Evolutionary conservation across 257 asterid species (phyloP).

Genomic region (Paulownia fortunei): DNA sequence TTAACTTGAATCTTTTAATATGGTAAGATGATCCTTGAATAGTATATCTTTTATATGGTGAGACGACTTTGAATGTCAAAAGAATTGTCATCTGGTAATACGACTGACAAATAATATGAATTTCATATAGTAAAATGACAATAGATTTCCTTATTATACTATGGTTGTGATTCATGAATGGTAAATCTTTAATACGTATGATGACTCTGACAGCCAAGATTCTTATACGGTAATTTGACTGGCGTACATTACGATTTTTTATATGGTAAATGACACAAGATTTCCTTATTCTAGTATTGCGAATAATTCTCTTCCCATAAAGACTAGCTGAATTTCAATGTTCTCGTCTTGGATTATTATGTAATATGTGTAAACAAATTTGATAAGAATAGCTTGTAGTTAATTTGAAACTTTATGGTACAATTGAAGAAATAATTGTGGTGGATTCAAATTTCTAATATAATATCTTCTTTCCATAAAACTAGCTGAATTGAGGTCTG

Average conservation of each 20-base stretch:
- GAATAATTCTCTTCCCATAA: neutral
- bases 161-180: slow-evolving; percentile 24
- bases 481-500: neutral
- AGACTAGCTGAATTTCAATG: neutral
- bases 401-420: neutral
- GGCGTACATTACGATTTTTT: neutral
- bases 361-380: neutral
- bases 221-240: slow-evolving; percentile 2
- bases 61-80: slow-evolving; percentile 30
- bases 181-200: slow-evolving; percentile 18
- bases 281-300: neutral
- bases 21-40: slow-evolving; percentile 23
- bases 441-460: neutral
- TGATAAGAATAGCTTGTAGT: neutral
- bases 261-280: neutral
- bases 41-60: slow-evolving; percentile 21
- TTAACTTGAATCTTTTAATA: neutral
- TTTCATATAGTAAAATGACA: slow-evolving; percentile 8
- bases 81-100: slow-evolving; percentile 13
- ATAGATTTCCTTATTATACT: neutral
- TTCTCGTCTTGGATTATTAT: neutral
- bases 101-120: neutral
- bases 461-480: neutral
- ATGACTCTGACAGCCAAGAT: slow-evolving; percentile 23
- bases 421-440: neutral